Evolutionary conservation across 2,329 filamentous ascomycete species (phyloP), one percentile per base, ranked within the genome.

Genomic region (Daldinia sp.): DNA sequence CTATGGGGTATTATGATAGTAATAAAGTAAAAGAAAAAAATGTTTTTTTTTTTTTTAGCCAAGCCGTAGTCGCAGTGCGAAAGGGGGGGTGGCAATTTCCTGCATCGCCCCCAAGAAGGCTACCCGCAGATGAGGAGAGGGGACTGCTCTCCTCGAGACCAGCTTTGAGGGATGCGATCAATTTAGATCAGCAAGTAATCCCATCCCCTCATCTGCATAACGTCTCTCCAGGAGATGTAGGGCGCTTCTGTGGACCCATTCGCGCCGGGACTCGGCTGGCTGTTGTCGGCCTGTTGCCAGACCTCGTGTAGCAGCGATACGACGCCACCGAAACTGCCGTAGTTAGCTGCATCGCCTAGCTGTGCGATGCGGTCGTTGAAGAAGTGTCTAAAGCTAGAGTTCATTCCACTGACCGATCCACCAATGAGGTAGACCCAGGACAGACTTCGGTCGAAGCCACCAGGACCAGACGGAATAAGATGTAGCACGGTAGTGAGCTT

Each of bases 371-470:
- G 92, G 70, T 94, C 91, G 62, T 89, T 86, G 70, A 98, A 92
- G 78, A 96, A 90, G 41, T 81, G 80, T 72, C 95, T 91, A 87
- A 98, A 97, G 26, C 85, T 79, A 51, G 93, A 95, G 65, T 84
- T 86, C 1, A 91, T 86, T 1, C 89, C 86, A 67, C 93, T 94
- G 75, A 93, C 90, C 5, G 92, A 91, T 63, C 94, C 96, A 48
- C 92, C 92, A 63, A 98, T 89, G 51, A 98, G 90, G 74, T 97
- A 91, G 20, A 97, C 94, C 96, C 96, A 98, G 70, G 94, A 91
- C 26, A 98, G 88, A 65, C 92, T 94, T 75, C 93, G 92, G 81
- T 99, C 96, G 77, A 93, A 98, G 61, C 95, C 95, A 41, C 88
- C 85, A 4, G 89, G 87, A 0, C 95, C 95, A 1, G 90, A 87